Base-by-base conservation (phyloP, 371 early-diverging fungal genomes). In the Neoconidiobolus thromboides region DNA sequence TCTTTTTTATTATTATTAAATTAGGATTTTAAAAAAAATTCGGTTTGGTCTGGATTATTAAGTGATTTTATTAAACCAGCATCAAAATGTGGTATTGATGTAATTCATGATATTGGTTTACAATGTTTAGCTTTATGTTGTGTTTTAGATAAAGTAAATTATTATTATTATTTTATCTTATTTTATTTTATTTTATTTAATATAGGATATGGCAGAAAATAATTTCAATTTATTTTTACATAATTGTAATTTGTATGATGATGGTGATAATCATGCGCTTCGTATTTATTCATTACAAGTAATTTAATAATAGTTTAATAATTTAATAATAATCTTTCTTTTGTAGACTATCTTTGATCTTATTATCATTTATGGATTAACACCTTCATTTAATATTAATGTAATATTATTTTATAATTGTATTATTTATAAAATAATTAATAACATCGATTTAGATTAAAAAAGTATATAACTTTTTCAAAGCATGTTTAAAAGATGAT, bases 51-150 rank as follows among this genome's bases (percentile, higher is more conserved):
- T 65, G 90, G 84, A 48, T 71, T 91, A 48, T 65, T 89, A 60
- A 84, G 85, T 50, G 85, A 86, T 48, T 67, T 86, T 63, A 78
- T 91, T 52, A 77, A 83, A 39, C 91, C 91, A 0, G 83, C 89
- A 0, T 76, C 90, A 14, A 80, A 80, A 62, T 79, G 77, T 66
- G 66, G 73, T 3, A 85, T 90, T 60, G 67, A 74, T 3, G 72
- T 78, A 1, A 63, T 88, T 46, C 79, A 82, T 43, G 83, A 83
- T 64, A 76, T 81, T 50, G 90, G 88, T 36, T 69, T 89, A 37
- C 81, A 87, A 61, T 90, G 91, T 60, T 71, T 91, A 43, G 88
- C 85, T 6, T 72, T 90, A 40, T 78, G 78, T 60, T 89, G 89
- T 61, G 67, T 76, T 4, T 66, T 88, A 39, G 90, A 86, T 54